A percentile compares a stretch with the other conserved stretches of the same genome.
Evolutionary conservation across 2,329 filamentous ascomycete genomes (phyloP).

Genomic region (Neofusicoccum parvum): DNA sequence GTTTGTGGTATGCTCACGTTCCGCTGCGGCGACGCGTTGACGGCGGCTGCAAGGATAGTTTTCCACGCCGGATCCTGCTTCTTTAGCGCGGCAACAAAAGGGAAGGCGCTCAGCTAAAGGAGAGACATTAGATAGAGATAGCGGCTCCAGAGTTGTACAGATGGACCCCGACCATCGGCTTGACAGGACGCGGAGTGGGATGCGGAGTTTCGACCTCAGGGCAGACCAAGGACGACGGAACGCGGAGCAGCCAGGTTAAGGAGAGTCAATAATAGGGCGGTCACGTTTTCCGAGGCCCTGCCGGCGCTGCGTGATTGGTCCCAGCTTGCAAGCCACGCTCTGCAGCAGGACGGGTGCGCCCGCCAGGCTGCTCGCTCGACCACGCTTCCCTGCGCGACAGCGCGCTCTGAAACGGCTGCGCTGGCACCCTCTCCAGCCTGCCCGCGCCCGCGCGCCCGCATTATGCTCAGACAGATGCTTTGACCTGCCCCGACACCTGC

Average conservation of each 20-base stretch:
- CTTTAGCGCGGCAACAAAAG: slow-evolving; percentile 12
- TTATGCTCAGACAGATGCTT: neutral
- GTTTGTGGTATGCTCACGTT: slow-evolving; percentile 14
- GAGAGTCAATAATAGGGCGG: slow-evolving; percentile 1
- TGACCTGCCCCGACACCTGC: neutral
- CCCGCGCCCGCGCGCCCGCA: neutral
- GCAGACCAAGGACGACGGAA: too few relatives aligned
- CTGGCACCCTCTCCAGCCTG: neutral
- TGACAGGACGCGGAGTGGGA: slow-evolving; percentile 17
- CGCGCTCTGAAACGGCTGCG: slow-evolving; percentile 6
- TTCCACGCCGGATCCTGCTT: neutral
- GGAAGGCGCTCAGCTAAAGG: slow-evolving; percentile 9
- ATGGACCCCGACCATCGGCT: slow-evolving; percentile 10
- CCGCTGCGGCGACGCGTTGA: neutral
- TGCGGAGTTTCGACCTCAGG: too few relatives aligned
- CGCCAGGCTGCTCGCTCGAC: neutral
- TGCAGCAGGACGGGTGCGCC: neutral
- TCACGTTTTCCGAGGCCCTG: neutral
- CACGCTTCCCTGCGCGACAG: neutral
- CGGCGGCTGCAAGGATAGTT: slow-evolving; percentile 17
- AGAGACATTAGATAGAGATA: slow-evolving; percentile 14
- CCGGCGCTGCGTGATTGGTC: neutral
- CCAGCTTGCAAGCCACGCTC: neutral
- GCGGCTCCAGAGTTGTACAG: slow-evolving; percentile 15
- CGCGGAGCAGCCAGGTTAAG: neutral